Base-by-base conservation (phyloP, 192 early-diverging fungal genomes). In the Coemansia sp. region DNA sequence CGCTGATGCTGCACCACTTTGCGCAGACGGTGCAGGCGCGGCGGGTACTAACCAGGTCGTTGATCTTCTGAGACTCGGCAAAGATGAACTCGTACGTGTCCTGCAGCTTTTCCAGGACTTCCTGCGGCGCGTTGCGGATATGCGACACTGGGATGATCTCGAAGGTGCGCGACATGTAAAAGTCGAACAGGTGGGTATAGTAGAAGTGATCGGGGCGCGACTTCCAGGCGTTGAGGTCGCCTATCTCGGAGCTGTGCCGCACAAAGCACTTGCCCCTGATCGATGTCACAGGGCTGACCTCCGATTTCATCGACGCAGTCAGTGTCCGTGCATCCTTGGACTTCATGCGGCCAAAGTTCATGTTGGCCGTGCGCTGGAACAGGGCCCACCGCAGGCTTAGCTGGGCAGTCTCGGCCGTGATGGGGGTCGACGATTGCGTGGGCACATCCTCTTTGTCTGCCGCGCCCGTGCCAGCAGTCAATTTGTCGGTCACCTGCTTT, bases 271-370 rank as follows among this genome's bases (percentile, higher is more conserved):
- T 89, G 35, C 87, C 91, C 23, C 81, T 78, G 51, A 94, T 92
- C 34, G 82, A 80, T 7, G 80, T 76, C 6, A 90, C 67, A 11
- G 88, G 88, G 41, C 90, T 91, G 54, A 91, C 49, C 50, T 93
- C 91, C 7, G 85, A 84, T 62, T 91, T 82, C 89, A 95, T 92
- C 26, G 86, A 89, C 11, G 90, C 90, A 8, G 91, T 67, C 25
- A 94, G 63, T 7, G 87, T 59, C 6, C 85, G 77, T 17, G 85
- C 76, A 63, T 92, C 88, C 43, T 85, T 73, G 20, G 69, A 69
- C 35, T 78, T 83, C 12, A 59, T 55, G 1, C 68, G 64, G 14
- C 82, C 73, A 12, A 79, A 63, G 22, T 83, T 65, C 41, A 90
- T 70, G 50, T 93, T 89, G 27, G 83, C 80, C 5, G 86, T 82